Conservation (phyloP, 225 moss, liverwort and hornwort genomes). For the Pleurozium schreberi region DNA sequence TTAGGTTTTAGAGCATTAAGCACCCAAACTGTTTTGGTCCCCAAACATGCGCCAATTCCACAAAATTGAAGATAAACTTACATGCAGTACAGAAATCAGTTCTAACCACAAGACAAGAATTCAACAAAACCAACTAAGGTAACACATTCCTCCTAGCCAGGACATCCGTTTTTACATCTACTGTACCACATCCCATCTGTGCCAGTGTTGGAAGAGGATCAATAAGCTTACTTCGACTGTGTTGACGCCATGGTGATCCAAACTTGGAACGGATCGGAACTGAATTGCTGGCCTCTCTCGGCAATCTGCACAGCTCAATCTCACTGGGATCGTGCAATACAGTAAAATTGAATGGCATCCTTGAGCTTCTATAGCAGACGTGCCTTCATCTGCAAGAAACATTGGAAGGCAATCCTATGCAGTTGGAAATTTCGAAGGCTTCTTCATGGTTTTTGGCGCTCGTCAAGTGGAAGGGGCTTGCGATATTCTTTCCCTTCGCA, state of each 20-base stretch:
- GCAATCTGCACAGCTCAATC: not conserved
- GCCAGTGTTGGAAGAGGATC: not conserved
- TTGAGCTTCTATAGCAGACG: not conserved
- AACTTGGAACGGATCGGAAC: not conserved
- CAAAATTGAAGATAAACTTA: too few relatives aligned
- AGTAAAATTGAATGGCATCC: not conserved
- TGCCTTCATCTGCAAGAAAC: not conserved
- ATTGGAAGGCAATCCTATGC: not conserved
- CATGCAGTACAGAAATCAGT: not conserved
- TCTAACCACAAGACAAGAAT: not conserved
- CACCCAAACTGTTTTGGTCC: too few relatives aligned
- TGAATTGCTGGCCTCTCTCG: not conserved
- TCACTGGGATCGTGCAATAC: not conserved
- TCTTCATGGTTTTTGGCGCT: not conserved
- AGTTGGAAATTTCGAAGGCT: not conserved
- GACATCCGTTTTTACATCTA: not conserved
- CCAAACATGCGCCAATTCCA: not conserved
- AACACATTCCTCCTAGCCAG: too few relatives aligned
- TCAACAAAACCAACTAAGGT: not conserved
- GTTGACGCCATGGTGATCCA: not conserved
- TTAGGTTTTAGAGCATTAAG: not conserved
- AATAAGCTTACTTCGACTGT: not conserved
- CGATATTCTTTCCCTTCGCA: too few relatives aligned
- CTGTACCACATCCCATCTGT: not conserved
- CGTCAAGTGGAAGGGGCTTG: too few relatives aligned